Conservation (phyloP, 2,329 filamentous ascomycete genomes). For the Aureobasidium sp. region DNA sequence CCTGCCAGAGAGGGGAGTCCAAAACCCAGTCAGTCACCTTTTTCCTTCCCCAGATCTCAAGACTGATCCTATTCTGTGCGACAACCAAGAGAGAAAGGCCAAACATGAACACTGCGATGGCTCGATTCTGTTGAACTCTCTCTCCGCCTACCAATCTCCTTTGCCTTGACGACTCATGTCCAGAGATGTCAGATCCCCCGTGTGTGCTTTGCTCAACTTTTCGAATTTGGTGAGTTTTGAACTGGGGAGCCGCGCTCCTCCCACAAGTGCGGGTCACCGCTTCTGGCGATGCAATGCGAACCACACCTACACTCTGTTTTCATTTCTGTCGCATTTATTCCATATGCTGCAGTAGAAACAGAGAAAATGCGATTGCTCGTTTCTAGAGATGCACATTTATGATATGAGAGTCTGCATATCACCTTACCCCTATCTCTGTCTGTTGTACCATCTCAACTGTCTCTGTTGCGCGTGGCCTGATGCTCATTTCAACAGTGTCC, state of each 20-base stretch:
- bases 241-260: not conserved
- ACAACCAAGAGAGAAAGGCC: not conserved
- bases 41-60: not conserved
- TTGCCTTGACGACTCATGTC: not conserved
- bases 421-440: not conserved
- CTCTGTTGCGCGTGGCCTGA: not conserved
- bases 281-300: not conserved
- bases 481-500: not conserved
- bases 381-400: no score
- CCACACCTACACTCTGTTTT: conserved; percentile 3
- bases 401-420: no score
- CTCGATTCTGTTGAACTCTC: not conserved
- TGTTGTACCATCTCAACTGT: not conserved
- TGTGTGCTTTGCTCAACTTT: not conserved
- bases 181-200: not conserved
- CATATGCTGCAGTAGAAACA: not conserved
- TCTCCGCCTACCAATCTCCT: not conserved
- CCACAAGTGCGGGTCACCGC: not conserved
- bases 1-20: not conserved
- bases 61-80: not conserved
- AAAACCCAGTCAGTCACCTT: not conserved
- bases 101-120: not conserved
- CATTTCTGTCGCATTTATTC: not conserved
- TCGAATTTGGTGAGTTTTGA: not conserved
- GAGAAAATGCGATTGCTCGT: not conserved